Percentiles rank a stretch among this genome's conserved stretches.
These are phyloP conservation scores for Notholithocarpus densiflorus DNA, from an alignment of 306 rosid species.

Conservation along the genomic window DNA sequence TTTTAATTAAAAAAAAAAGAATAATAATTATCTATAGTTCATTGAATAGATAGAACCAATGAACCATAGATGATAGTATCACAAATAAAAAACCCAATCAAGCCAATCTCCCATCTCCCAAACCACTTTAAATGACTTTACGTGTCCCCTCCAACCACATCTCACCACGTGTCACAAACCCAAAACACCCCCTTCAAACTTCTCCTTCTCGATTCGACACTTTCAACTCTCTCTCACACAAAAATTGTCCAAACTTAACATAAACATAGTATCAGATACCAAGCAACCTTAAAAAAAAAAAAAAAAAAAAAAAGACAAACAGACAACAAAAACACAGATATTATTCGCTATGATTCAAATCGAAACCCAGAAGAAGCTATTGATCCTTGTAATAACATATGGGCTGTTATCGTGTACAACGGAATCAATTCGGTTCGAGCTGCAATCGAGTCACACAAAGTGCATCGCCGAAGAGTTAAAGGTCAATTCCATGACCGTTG, in stretches of 20 bases:
- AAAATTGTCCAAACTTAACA: no score
- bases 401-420: slow-evolving; percentile 43
- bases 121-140: neutral
- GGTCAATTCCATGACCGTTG: slow-evolving; percentile 83
- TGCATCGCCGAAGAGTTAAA: slow-evolving; percentile 91
- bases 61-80: no score
- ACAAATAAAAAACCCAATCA: neutral
- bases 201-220: neutral
- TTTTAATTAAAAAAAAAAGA: no score
- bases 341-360: slow-evolving; percentile 8
- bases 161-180: neutral
- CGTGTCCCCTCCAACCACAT: neutral
- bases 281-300: neutral
- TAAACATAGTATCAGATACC: no score
- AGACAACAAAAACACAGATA: no score
- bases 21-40: no score
- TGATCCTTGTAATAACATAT: slow-evolving; percentile 18
- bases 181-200: no score
- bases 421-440: slow-evolving; percentile 80
- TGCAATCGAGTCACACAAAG: slow-evolving; percentile 79
- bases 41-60: no score
- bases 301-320: neutral
- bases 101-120: neutral
- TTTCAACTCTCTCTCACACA: no score
- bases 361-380: slow-evolving; percentile 7